These are phyloP conservation scores for Alternaria sp. DNA, from an alignment of 2,329 filamentous ascomycete species.

Conservation along the genomic window DNA sequence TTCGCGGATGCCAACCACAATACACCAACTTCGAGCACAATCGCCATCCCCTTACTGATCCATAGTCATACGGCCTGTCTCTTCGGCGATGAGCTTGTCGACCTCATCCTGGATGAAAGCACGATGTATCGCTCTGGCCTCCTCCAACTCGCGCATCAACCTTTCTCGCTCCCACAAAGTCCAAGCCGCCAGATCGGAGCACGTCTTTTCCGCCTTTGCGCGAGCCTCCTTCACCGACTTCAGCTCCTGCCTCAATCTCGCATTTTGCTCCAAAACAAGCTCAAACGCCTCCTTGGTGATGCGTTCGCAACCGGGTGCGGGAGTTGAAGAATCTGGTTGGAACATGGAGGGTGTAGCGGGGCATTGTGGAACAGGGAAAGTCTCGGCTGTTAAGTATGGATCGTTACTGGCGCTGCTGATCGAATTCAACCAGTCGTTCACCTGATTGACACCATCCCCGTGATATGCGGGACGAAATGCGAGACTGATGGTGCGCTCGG, in stretches of 20 bases:
- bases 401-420: background rate
- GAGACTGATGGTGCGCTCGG: background rate
- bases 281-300: background rate
- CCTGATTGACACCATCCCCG: background rate
- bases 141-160: background rate
- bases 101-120: background rate
- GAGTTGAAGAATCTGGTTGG: too few relatives aligned
- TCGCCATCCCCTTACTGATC: background rate
- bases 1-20: background rate
- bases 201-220: background rate
- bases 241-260: background rate
- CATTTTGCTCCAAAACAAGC: background rate
- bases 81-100: background rate
- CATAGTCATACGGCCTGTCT: background rate
- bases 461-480: background rate
- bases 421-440: background rate
- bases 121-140: background rate
- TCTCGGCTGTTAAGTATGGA: background rate
- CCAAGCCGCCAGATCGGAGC: slow-evolving; percentile 1
- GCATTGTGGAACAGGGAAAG: background rate
- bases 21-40: too few relatives aligned
- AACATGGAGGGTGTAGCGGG: background rate
- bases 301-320: background rate
- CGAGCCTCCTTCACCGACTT: background rate
- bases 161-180: background rate